These are phyloP conservation scores for Fusarium sp. DNA, from an alignment of 2,329 filamentous ascomycete species.

Conservation along the genomic window DNA sequence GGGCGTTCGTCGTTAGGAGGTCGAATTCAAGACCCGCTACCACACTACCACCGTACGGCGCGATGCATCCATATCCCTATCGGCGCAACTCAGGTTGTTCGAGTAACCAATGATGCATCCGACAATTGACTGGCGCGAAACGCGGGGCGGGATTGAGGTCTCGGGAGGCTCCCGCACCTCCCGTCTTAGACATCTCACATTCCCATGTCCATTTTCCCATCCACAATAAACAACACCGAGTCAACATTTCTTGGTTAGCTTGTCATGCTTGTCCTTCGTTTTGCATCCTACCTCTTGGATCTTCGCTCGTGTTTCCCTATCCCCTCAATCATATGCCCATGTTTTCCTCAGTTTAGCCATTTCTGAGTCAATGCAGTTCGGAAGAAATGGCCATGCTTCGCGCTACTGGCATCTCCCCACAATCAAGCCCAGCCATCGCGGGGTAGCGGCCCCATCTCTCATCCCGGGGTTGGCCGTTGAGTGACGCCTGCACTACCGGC, in stretches of 20 bases:
- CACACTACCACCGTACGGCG: slow-evolving; percentile 18
- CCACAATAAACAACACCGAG: background rate
- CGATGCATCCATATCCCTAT: slow-evolving; percentile 28
- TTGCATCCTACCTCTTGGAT: slow-evolving; percentile 4
- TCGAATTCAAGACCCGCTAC: slow-evolving; percentile 27
- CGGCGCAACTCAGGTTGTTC: slow-evolving; percentile 13
- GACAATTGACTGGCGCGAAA: slow-evolving; percentile 36
- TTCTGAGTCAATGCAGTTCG: slow-evolving; percentile 29
- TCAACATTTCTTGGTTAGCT: background rate
- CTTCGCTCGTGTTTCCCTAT: slow-evolving; percentile 18
- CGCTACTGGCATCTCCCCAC: slow-evolving; percentile 42
- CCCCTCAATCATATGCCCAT: slow-evolving; percentile 21
- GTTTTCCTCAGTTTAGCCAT: slow-evolving; percentile 12
- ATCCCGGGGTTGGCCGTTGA: slow-evolving; percentile 40
- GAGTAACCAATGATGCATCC: slow-evolving; percentile 34
- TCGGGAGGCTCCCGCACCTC: slow-evolving; percentile 44
- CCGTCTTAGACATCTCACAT: slow-evolving; percentile 26
- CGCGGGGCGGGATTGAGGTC: slow-evolving; percentile 40
- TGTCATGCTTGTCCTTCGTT: slow-evolving; percentile 5
- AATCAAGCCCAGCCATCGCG: slow-evolving; percentile 43
- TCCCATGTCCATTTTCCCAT: slow-evolving; percentile 22
- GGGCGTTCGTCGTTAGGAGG: background rate
- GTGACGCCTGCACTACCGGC: slow-evolving; percentile 39
- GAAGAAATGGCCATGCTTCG: slow-evolving; percentile 17
- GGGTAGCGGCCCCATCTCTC: slow-evolving; percentile 45